phyloP scores from a whole-genome alignment of 116 monocot species.

The Dioscorea cayenensis region DNA sequence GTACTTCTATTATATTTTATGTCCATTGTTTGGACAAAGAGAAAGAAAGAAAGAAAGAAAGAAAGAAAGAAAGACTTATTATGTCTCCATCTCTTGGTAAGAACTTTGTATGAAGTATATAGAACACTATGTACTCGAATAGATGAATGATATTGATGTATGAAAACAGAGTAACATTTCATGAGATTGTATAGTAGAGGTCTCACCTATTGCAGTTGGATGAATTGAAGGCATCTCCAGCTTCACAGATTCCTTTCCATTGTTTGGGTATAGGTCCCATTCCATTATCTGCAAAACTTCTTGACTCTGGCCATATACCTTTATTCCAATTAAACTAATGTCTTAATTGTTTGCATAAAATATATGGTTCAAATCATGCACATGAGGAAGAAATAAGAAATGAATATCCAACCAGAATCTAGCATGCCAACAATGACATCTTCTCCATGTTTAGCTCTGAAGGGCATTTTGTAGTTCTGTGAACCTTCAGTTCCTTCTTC shows the following conservation, averaged over 20 bases:
- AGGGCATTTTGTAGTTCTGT: conserved; percentile 9
- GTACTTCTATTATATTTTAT: too few relatives aligned
- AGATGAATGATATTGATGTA: not conserved
- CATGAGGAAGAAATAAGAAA: not conserved
- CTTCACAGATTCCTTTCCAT: conserved; percentile 74
- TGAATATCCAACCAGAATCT: conserved; percentile 54
- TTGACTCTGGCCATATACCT: conserved; percentile 93
- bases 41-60: too few relatives aligned
- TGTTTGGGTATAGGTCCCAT: conserved; percentile 50
- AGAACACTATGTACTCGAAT: not conserved
- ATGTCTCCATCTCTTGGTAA: too few relatives aligned
- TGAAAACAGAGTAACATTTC: too few relatives aligned
- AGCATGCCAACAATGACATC: conserved; percentile 78
- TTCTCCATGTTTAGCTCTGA: conserved; percentile 30
- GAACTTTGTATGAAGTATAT: too few relatives aligned
- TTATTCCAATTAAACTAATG: not conserved
- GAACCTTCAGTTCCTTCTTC: conserved; percentile 25
- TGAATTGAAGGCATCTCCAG: conserved; percentile 59
- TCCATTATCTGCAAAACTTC: conserved; percentile 69
- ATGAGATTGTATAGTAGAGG: not conserved
- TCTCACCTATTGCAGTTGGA: conserved; percentile 71
- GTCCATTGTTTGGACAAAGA: too few relatives aligned
- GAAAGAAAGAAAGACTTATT: too few relatives aligned
- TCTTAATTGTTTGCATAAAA: not conserved
- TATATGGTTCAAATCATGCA: too few relatives aligned